phyloP scores from a whole-genome alignment of 768 basidiomycete genomes.

The Daedaleopsis sinensis region DNA sequence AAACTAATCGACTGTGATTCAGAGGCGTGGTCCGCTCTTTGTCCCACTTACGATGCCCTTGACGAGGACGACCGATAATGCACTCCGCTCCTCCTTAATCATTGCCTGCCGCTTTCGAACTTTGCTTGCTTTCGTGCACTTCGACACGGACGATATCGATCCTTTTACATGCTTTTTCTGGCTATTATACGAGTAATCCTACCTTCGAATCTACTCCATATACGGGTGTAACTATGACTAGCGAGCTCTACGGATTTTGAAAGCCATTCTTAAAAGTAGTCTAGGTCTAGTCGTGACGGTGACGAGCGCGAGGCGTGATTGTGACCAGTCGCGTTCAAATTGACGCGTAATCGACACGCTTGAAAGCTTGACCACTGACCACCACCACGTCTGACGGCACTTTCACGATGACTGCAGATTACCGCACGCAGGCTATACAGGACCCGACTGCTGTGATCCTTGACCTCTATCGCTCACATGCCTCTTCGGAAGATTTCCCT shows the following conservation, averaged over 20 bases:
- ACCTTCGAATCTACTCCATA: neutral
- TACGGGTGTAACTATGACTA: neutral
- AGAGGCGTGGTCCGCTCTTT: slow-evolving; percentile 18
- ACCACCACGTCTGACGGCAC: neutral
- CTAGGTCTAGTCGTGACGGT: neutral
- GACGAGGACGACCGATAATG: slow-evolving; percentile 10
- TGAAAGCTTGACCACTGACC: neutral
- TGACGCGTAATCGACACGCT: neutral
- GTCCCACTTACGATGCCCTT: slow-evolving; percentile 16
- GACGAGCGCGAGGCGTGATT: slow-evolving; percentile 14
- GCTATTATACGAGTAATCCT: no score
- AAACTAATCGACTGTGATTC: neutral
- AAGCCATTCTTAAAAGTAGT: no score
- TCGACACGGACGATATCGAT: neutral
- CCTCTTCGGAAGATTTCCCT: slow-evolving; percentile 29
- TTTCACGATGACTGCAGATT: slow-evolving; percentile 53
- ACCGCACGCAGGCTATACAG: slow-evolving; percentile 50
- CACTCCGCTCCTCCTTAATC: neutral
- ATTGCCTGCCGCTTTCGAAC: neutral
- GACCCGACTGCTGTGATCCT: slow-evolving; percentile 52
- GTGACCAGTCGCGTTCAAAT: slow-evolving; percentile 19
- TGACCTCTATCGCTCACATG: slow-evolving; percentile 39
- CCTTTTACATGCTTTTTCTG: no score
- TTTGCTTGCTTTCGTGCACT: neutral
- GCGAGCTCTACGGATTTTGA: neutral